phyloP scores from a whole-genome alignment of 2,329 filamentous ascomycete genomes.

The Penicillium griseofulvum region DNA sequence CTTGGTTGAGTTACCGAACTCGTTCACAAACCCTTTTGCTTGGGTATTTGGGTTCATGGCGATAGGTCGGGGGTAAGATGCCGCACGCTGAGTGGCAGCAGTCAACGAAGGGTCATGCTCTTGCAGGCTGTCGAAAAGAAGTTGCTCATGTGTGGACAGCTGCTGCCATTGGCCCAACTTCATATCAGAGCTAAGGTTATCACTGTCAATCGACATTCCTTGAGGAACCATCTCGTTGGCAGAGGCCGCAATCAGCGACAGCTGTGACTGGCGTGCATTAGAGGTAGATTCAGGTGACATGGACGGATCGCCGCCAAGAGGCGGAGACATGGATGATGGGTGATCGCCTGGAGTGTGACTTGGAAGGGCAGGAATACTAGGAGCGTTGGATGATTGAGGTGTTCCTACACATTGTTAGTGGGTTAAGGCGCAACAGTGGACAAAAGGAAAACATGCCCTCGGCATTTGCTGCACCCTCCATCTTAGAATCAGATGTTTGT shows the following conservation, averaged over 20 bases:
- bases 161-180: conserved; percentile 37
- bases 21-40: conserved; percentile 41
- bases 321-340: conserved; percentile 35
- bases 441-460: conserved; percentile 11
- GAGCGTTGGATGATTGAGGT: conserved; percentile 30
- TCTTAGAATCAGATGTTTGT: conserved; percentile 23
- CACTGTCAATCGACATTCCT: conserved; percentile 35
- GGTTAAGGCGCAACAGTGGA: conserved; percentile 1
- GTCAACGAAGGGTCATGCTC: conserved; percentile 41
- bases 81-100: conserved; percentile 39
- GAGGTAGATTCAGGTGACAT: conserved; percentile 36
- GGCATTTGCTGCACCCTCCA: conserved; percentile 12
- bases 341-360: conserved; percentile 32
- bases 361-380: conserved; percentile 33
- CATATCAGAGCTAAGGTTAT: conserved; percentile 29
- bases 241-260: conserved; percentile 48
- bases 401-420: conserved; percentile 25
- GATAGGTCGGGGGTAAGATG: conserved; percentile 42
- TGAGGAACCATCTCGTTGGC: conserved; percentile 48
- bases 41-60: conserved; percentile 44
- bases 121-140: conserved; percentile 40
- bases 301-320: conserved; percentile 31
- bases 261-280: conserved; percentile 42
- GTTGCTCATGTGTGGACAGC: conserved; percentile 40
- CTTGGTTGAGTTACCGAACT: conserved; percentile 41